These are phyloP conservation scores for Pleurotus pulmonarius DNA, from an alignment of 768 basidiomycete species.

Conservation along the genomic window DNA sequence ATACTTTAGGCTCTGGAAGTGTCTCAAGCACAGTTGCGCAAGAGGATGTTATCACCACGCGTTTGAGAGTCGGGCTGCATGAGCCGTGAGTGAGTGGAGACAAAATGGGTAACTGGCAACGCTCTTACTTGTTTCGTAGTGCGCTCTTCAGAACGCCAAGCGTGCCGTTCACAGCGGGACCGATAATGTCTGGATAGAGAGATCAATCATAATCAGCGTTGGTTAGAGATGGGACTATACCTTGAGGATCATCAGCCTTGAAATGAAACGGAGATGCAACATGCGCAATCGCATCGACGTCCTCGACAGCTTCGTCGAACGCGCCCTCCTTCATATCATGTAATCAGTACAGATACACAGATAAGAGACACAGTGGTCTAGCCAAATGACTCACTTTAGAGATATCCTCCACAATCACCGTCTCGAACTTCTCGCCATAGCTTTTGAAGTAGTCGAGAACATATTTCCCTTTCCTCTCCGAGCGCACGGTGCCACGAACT, in stretches of 20 bases:
- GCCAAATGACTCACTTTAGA: conserved; percentile 12
- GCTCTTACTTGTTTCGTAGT: conserved; percentile 29
- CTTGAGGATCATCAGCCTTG: conserved; percentile 33
- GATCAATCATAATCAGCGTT: neutral
- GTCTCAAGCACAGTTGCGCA: conserved; percentile 39
- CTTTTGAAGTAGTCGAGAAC: conserved; percentile 17
- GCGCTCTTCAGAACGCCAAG: conserved; percentile 31
- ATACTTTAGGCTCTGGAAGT: conserved; percentile 19
- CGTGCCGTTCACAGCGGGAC: conserved; percentile 40
- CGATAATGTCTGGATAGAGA: conserved; percentile 5
- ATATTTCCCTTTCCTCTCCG: conserved; percentile 18
- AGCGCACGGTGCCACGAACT: conserved; percentile 25
- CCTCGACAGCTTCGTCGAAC: conserved; percentile 70
- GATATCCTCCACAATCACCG: conserved; percentile 22
- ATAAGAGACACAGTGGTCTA: too few species aligned
- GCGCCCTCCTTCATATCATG: conserved; percentile 39
- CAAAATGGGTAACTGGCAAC: too few species aligned
- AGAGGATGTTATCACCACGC: conserved; percentile 63
- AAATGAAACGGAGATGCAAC: conserved; percentile 56
- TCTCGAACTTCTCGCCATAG: conserved; percentile 23
- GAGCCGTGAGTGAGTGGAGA: neutral
- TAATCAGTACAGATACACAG: neutral
- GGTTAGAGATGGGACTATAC: conserved; percentile 11
- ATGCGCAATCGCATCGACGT: conserved; percentile 61
- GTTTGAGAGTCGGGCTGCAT: conserved; percentile 36